Conservation (phyloP, 192 early-diverging fungal genomes). For the Globomyces pollinis-pini region DNA sequence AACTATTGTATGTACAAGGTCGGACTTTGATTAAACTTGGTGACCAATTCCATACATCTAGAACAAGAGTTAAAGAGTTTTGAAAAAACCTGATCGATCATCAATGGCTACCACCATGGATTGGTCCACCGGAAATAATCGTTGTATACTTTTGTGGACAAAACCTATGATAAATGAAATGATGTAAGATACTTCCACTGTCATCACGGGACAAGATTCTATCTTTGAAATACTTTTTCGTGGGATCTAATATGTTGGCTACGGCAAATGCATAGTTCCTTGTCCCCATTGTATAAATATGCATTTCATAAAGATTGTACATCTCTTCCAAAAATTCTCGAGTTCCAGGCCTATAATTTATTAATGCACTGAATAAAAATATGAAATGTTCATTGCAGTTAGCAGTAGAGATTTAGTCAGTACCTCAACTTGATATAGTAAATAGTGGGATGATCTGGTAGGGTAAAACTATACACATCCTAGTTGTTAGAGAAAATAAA, state of each 20-base stretch:
- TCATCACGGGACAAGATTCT: slow-evolving; percentile 92
- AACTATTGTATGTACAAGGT: slow-evolving; percentile 75
- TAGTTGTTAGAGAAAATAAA: slow-evolving; percentile 9
- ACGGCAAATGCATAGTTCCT: slow-evolving; percentile 86
- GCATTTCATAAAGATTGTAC: slow-evolving; percentile 75
- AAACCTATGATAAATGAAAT: slow-evolving; percentile 54
- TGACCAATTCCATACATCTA: slow-evolving; percentile 92
- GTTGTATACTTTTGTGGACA: slow-evolving; percentile 66
- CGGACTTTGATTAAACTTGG: slow-evolving; percentile 82
- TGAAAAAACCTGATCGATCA: slow-evolving; percentile 83
- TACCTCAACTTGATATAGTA: slow-evolving; percentile 73
- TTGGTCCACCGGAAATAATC: slow-evolving; percentile 89
- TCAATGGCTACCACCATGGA: slow-evolving; percentile 96
- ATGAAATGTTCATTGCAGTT: not conserved
- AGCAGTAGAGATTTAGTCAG: slow-evolving; percentile 31
- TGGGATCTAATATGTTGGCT: slow-evolving; percentile 79
- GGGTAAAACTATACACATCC: slow-evolving; percentile 68
- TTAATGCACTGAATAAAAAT: not conserved
- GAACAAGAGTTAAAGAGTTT: no score
- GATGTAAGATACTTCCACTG: slow-evolving; percentile 58
- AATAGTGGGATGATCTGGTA: slow-evolving; percentile 57
- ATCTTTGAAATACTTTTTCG: slow-evolving; percentile 66
- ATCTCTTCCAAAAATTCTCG: slow-evolving; percentile 67
- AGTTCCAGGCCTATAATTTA: slow-evolving; percentile 58
- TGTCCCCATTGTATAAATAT: slow-evolving; percentile 99